phyloP scores from a whole-genome alignment of 2,329 filamentous ascomycete species.

The Xylaria arbuscula region DNA sequence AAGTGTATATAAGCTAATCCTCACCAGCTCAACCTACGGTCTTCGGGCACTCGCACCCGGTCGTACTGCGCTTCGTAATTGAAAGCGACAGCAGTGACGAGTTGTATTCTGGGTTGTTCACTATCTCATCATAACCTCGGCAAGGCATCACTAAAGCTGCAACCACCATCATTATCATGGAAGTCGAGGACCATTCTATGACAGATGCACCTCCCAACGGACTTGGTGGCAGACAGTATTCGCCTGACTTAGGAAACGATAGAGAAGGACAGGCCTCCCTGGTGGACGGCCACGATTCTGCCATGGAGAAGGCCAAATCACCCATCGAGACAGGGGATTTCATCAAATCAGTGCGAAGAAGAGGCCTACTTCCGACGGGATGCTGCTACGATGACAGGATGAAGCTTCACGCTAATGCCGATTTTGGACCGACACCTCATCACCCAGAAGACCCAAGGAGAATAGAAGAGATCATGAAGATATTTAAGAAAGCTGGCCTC shows the following conservation, averaged over 20 bases:
- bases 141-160: constrained; percentile 15
- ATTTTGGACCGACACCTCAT: constrained; percentile 77
- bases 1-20: constrained; percentile 22
- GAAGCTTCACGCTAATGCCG: constrained; percentile 92
- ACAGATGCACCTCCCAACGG: constrained; percentile 56
- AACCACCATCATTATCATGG: constrained; percentile 48
- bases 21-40: constrained; percentile 29
- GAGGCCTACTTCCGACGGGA: constrained; percentile 73
- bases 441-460: constrained; percentile 95
- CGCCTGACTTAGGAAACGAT: constrained; percentile 37
- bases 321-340: constrained; percentile 53
- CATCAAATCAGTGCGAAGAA: constrained; percentile 55
- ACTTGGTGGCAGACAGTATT: constrained; percentile 51
- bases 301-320: constrained; percentile 49
- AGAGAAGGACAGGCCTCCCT: constrained; percentile 41
- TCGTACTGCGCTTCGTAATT: constrained; percentile 4
- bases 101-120: background rate
- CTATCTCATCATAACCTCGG: background rate
- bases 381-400: constrained; percentile 94
- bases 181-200: constrained; percentile 59
- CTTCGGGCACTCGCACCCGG: constrained; percentile 28
- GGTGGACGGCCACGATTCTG: constrained; percentile 52
- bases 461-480: constrained; percentile 92
- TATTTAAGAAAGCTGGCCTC: constrained; percentile 83
- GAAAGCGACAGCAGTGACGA: background rate